Evolutionary conservation across 2,329 filamentous ascomycete species (phyloP).

Genomic region (Pseudogymnoascus sp.): DNA sequence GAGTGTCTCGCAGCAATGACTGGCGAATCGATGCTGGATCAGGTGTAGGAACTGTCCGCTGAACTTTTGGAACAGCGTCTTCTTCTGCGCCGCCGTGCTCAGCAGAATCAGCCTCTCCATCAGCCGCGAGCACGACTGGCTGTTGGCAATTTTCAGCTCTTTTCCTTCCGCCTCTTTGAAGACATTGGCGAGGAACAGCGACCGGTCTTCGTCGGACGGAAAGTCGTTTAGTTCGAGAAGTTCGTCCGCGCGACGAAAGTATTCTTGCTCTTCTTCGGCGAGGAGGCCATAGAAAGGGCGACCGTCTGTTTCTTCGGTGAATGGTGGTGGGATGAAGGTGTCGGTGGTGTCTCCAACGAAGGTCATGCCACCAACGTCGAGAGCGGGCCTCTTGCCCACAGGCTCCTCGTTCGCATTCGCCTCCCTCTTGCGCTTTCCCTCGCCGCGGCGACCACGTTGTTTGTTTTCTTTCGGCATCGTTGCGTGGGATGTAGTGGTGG

Average conservation of each 20-base stretch:
- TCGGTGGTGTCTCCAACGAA: slow-evolving; percentile 19
- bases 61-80: slow-evolving; percentile 78
- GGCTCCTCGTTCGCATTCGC: slow-evolving; percentile 29
- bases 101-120: slow-evolving; percentile 86
- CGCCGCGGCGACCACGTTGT: slow-evolving; percentile 47
- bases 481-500: slow-evolving; percentile 7
- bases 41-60: slow-evolving; percentile 79
- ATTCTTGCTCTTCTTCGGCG: slow-evolving; percentile 87
- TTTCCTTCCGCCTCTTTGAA: slow-evolving; percentile 83
- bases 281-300: slow-evolving; percentile 78
- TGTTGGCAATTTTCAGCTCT: slow-evolving; percentile 91
- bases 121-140: slow-evolving; percentile 86
- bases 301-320: slow-evolving; percentile 17
- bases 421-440: slow-evolving; percentile 39
- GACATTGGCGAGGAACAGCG: slow-evolving; percentile 68
- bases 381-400: slow-evolving; percentile 27
- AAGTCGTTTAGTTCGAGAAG: slow-evolving; percentile 88
- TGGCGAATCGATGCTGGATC: slow-evolving; percentile 91
- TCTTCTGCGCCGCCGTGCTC: slow-evolving; percentile 71
- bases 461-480: slow-evolving; percentile 51
- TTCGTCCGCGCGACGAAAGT: slow-evolving; percentile 84
- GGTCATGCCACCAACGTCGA: slow-evolving; percentile 12
- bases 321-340: slow-evolving; percentile 14
- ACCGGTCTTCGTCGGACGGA: slow-evolving; percentile 61
- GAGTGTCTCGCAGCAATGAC: slow-evolving; percentile 91